Conservation (phyloP, 1,284 basidiomycete genomes). For the Cutaneotrichosporon curvatum region DNA sequence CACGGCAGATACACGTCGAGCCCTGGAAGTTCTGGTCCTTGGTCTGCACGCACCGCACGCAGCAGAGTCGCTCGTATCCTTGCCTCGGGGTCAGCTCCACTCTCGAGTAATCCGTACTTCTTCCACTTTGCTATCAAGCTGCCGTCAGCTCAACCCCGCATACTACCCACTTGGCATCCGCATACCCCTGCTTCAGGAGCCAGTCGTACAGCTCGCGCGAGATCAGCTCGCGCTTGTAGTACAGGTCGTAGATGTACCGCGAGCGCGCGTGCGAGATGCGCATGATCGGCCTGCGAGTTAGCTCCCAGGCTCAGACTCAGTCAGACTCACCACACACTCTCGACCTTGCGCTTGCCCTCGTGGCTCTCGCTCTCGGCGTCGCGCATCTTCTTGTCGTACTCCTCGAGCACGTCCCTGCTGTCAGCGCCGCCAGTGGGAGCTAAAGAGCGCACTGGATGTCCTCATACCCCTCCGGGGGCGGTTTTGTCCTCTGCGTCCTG, state of each 20-base stretch:
- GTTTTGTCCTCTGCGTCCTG: conserved; percentile 85
- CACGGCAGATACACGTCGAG: conserved; percentile 96
- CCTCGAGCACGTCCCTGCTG: conserved; percentile 75
- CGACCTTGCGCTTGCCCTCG: conserved; percentile 94
- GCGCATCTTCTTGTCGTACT: conserved; percentile 93
- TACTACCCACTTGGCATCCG: conserved; percentile 78
- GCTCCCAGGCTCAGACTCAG: neutral
- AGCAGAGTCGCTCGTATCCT: conserved; percentile 98
- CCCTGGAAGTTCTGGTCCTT: conserved; percentile 99
- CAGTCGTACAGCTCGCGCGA: conserved; percentile 93
- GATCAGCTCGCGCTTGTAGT: conserved; percentile 97
- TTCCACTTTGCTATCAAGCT: conserved; percentile 99
- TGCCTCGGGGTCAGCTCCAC: conserved; percentile 43
- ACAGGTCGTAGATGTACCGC: conserved; percentile 95
- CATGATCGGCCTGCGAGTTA: conserved; percentile 68
- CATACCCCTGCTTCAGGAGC: conserved; percentile 95
- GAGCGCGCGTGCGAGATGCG: conserved; percentile 91
- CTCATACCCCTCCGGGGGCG: conserved; percentile 93
- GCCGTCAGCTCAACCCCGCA: conserved; percentile 7
- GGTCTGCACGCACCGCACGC: conserved; percentile 92
- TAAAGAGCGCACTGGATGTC: conserved; percentile 69
- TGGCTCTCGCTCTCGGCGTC: conserved; percentile 96
- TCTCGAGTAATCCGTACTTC: conserved; percentile 50
- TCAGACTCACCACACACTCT: conserved; percentile 70
- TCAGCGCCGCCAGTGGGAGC: conserved; percentile 52